A percentile compares a stretch with the other conserved stretches of the same genome.
Evolutionary conservation across 2,329 filamentous ascomycete species (phyloP).

Genomic region (Neophaeococcomyces mojaviensis): DNA sequence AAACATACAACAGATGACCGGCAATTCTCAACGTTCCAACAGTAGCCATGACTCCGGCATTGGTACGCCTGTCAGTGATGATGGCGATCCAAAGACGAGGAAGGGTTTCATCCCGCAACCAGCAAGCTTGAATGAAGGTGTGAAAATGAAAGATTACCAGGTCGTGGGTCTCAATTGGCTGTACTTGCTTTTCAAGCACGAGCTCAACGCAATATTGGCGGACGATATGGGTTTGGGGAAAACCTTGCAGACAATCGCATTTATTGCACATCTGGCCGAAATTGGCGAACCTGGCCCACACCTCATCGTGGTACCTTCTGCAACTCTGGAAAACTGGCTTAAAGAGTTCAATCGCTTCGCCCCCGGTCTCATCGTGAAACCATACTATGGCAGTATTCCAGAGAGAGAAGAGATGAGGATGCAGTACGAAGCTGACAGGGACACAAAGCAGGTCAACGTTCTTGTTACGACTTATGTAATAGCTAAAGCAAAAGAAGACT

Average conservation of each 20-base stretch:
- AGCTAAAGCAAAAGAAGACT: constrained; percentile 54
- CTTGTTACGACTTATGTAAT: constrained; percentile 67
- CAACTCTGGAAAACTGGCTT: constrained; percentile 93
- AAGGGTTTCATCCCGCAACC: constrained; percentile 59
- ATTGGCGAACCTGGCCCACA: constrained; percentile 62
- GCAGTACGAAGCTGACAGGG: constrained; percentile 55
- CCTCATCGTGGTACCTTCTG: constrained; percentile 83
- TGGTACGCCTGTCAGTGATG: constrained; percentile 50
- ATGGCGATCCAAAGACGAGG: constrained; percentile 29
- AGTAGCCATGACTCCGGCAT: constrained; percentile 57
- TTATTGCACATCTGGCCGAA: constrained; percentile 75
- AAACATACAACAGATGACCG: constrained; percentile 49
- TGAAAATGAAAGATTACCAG: constrained; percentile 86
- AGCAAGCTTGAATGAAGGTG: constrained; percentile 62
- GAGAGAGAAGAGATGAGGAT: constrained; percentile 63
- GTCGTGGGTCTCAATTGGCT: constrained; percentile 94
- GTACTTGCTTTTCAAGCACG: constrained; percentile 68
- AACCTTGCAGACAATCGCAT: constrained; percentile 91
- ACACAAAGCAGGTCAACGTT: constrained; percentile 53
- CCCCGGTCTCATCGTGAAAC: constrained; percentile 62
- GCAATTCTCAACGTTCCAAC: constrained; percentile 31
- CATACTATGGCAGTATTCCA: constrained; percentile 63
- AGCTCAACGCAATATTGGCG: constrained; percentile 81
- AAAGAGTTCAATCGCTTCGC: constrained; percentile 85
- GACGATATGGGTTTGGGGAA: constrained; percentile 97